phyloP scores from a whole-genome alignment of 1,284 basidiomycete genomes.

The Phellopilus nigrolimitatus region DNA sequence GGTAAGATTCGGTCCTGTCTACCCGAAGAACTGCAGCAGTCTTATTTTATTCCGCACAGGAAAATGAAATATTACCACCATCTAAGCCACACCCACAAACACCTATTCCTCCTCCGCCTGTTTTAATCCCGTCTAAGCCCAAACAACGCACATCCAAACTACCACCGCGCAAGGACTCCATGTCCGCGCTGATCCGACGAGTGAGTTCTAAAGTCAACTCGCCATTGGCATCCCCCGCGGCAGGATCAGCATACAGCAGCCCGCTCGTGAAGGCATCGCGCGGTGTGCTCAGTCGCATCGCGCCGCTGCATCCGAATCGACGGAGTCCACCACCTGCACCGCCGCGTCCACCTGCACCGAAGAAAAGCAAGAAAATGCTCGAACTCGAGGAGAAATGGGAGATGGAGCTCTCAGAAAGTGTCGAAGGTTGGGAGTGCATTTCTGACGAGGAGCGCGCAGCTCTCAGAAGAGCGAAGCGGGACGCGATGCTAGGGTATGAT shows the following conservation, averaged over 20 bases:
- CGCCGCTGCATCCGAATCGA: conserved; percentile 67
- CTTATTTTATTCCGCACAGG: not conserved
- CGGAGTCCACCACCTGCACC: conserved; percentile 64
- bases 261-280: conserved; percentile 62
- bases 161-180: conserved; percentile 37
- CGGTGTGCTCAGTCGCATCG: conserved; percentile 56
- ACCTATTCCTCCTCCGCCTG: conserved; percentile 20
- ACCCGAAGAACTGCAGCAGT: not conserved
- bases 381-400: conserved; percentile 74
- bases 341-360: conserved; percentile 56
- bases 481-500: conserved; percentile 58
- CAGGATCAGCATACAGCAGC: conserved; percentile 37
- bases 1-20: conserved; percentile 7
- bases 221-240: conserved; percentile 43
- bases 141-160: conserved; percentile 26
- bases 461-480: conserved; percentile 55
- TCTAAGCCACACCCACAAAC: not conserved
- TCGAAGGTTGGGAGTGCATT: conserved; percentile 69
- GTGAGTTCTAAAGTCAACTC: conserved; percentile 62
- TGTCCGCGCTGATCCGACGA: conserved; percentile 69
- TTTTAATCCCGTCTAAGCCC: conserved; percentile 15
- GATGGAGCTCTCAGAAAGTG: conserved; percentile 65
- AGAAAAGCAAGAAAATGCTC: conserved; percentile 73
- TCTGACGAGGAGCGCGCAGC: conserved; percentile 57
- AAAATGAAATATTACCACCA: conserved; percentile 2